Evolutionary conservation across 139 green algal species (phyloP).

Genomic region (Micromonas pusilla): DNA sequence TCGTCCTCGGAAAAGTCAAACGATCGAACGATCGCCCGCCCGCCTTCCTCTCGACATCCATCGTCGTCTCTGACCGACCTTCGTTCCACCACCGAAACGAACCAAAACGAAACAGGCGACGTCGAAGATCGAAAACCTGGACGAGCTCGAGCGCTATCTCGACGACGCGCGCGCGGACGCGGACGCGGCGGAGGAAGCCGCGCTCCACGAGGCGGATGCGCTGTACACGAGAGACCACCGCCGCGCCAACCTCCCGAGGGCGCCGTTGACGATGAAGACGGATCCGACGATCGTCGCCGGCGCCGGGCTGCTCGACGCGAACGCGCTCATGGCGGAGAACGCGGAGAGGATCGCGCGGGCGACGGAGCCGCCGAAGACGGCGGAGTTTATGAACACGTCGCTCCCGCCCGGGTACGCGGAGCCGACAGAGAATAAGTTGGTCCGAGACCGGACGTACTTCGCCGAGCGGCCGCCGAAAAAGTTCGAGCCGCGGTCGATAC

Average conservation of each 20-base stretch:
- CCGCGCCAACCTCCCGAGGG: background rate
- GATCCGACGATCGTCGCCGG: background rate
- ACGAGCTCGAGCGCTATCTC: background rate
- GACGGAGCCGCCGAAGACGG: background rate
- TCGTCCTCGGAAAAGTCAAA: background rate
- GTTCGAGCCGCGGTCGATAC: no score
- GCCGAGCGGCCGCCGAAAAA: background rate
- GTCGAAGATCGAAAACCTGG: background rate
- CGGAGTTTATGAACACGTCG: conserved; percentile 1
- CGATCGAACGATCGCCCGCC: no score
- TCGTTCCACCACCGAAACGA: background rate
- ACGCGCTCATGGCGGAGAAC: conserved; percentile 1
- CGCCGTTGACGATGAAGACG: background rate
- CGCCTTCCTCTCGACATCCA: no score
- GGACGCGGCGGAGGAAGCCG: background rate
- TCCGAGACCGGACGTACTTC: background rate
- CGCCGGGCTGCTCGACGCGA: background rate
- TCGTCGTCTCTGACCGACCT: no score
- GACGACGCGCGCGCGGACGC: background rate
- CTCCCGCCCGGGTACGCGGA: background rate
- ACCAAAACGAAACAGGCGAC: background rate
- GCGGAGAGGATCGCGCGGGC: background rate
- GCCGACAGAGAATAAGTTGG: background rate
- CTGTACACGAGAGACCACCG: background rate
- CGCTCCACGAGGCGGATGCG: background rate